Evolutionary conservation across 1,284 basidiomycete species (phyloP).

Genomic region (Malassezia obtusa): DNA sequence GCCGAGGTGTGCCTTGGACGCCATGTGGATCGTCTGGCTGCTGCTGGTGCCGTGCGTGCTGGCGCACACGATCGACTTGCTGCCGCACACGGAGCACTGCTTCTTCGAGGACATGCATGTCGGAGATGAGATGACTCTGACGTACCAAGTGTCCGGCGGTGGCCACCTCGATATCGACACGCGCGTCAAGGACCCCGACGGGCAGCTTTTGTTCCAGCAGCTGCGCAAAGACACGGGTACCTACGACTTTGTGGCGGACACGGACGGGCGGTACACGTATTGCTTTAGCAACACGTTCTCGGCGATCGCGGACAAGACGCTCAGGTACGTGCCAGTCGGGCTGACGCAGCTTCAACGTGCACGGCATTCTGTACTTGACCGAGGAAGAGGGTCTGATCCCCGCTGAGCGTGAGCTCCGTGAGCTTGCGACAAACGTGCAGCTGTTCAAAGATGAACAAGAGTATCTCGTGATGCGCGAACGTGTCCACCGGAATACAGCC

Average conservation of each 20-base stretch:
- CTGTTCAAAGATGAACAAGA: constrained; percentile 97
- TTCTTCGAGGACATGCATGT: constrained; percentile 95
- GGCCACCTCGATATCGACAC: constrained; percentile 96
- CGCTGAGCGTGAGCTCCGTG: constrained; percentile 87
- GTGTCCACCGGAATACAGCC: constrained; percentile 75
- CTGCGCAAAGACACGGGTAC: constrained; percentile 81
- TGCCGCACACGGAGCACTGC: constrained; percentile 78
- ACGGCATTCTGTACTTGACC: constrained; percentile 84
- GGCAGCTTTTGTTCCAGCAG: constrained; percentile 63
- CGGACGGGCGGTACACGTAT: constrained; percentile 80
- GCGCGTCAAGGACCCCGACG: constrained; percentile 63
- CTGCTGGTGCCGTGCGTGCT: constrained; percentile 11
- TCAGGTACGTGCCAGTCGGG: constrained; percentile 47
- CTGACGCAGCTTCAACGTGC: constrained; percentile 80
- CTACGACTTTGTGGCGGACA: constrained; percentile 71
- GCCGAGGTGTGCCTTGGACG: background rate
- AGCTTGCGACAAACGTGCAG: constrained; percentile 71
- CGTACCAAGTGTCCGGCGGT: constrained; percentile 93
- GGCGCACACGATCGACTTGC: constrained; percentile 53
- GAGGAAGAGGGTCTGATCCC: constrained; percentile 66
- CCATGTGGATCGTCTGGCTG: background rate
- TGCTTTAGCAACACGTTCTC: constrained; percentile 99
- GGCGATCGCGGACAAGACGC: constrained; percentile 81
- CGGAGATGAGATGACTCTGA: constrained; percentile 97
- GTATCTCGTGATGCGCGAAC: constrained; percentile 90